A percentile compares a stretch with the other conserved stretches of the same genome.
Conservation (phyloP, 2,329 filamentous ascomycete genomes). For the Trichoderma cornu-damae region DNA sequence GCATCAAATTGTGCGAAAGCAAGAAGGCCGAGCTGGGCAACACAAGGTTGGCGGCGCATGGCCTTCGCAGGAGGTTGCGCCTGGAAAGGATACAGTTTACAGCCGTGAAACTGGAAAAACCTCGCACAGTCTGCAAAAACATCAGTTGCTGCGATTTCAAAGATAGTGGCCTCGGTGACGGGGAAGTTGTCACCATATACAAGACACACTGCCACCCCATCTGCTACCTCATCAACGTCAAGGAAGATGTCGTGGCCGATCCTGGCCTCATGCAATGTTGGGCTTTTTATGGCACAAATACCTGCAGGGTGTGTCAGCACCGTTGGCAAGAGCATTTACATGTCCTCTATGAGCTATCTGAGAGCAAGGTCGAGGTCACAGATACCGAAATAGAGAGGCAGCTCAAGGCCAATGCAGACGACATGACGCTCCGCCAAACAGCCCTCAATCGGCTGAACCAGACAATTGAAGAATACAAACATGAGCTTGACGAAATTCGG, state of each 20-base stretch:
- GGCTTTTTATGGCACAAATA: neutral
- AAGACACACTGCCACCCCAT: conserved; percentile 20
- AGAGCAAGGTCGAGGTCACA: neutral
- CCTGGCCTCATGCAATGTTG: neutral
- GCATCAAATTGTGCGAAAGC: conserved; percentile 2
- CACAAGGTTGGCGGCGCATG: neutral
- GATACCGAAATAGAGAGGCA: conserved; percentile 8
- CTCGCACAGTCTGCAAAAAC: conserved; percentile 18
- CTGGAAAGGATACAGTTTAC: conserved; percentile 9
- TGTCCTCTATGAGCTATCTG: neutral
- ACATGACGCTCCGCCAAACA: neutral
- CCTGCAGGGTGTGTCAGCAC: neutral
- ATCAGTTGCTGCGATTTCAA: conserved; percentile 18
- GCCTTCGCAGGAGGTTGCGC: conserved; percentile 1
- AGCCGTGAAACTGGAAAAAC: neutral
- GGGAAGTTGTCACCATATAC: conserved; percentile 11
- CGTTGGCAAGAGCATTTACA: conserved; percentile 16
- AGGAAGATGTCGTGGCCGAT: conserved; percentile 12
- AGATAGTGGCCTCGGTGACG: neutral
- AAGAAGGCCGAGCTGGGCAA: neutral
- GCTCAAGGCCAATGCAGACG: neutral
- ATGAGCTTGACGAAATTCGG: conserved; percentile 11
- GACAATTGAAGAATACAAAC: neutral
- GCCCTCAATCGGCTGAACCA: neutral
- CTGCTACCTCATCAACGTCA: conserved; percentile 19